phyloP scores from a whole-genome alignment of 1,139 yeast genomes.

The Debaryomyces fabryi region DNA sequence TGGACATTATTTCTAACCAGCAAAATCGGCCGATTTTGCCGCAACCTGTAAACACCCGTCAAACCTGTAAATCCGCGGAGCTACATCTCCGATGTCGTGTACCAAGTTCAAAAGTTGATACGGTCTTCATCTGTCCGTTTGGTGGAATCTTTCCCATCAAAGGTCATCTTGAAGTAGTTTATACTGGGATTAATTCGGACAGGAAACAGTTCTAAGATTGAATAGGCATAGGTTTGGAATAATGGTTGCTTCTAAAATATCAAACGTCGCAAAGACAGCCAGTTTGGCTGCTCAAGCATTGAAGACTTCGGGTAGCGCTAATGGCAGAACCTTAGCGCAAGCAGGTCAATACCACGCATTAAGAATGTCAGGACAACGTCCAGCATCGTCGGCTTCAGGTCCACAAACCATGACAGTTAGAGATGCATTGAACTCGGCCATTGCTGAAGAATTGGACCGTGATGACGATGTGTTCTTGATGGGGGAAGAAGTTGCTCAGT shows the following conservation, averaged over 20 bases:
- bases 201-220: constrained; percentile 3
- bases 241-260: constrained; percentile 35
- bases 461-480: constrained; percentile 92
- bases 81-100: constrained; percentile 9
- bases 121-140: constrained; percentile 24
- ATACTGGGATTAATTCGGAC: not conserved
- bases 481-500: constrained; percentile 99
- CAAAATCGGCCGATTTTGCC: not conserved
- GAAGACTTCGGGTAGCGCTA: constrained; percentile 24
- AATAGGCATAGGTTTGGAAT: constrained; percentile 7
- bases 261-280: constrained; percentile 52
- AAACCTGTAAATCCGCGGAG: not conserved
- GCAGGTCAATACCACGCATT: constrained; percentile 41
- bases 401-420: constrained; percentile 84
- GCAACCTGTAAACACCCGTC: not conserved
- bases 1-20: not conserved
- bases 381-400: constrained; percentile 53
- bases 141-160: not conserved
- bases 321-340: constrained; percentile 25
- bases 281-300: constrained; percentile 47
- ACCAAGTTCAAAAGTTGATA: constrained; percentile 3
- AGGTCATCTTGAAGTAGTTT: constrained; percentile 1
- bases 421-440: constrained; percentile 93
- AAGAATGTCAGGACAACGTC: constrained; percentile 37
- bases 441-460: constrained; percentile 96